phyloP scores from a whole-genome alignment of 768 basidiomycete genomes.

The Goffeauzyma gilvescens region DNA sequence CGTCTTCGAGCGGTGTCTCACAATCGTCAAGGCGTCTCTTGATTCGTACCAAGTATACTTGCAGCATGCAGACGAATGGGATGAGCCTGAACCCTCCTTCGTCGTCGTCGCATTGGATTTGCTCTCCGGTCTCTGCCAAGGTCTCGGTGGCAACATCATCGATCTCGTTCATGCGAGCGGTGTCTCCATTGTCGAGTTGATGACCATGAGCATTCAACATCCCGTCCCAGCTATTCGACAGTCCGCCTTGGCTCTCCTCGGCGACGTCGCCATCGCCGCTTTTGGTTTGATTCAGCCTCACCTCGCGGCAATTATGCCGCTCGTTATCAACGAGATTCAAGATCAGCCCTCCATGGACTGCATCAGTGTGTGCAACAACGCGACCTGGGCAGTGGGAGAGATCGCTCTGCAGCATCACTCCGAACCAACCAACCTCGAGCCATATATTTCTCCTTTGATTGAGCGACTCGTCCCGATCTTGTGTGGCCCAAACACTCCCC shows the following conservation, averaged over 20 bases:
- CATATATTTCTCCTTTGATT: slow-evolving; percentile 75
- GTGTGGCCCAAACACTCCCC: slow-evolving; percentile 74
- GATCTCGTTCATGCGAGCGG: slow-evolving; percentile 48
- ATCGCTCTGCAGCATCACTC: slow-evolving; percentile 66
- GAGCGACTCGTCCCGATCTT: slow-evolving; percentile 80
- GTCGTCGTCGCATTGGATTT: slow-evolving; percentile 95
- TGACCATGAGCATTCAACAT: slow-evolving; percentile 77
- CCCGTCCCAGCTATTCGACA: slow-evolving; percentile 89
- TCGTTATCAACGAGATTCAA: slow-evolving; percentile 73
- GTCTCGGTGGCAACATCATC: slow-evolving; percentile 61
- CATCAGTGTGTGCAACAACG: slow-evolving; percentile 94
- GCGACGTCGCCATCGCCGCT: slow-evolving; percentile 93
- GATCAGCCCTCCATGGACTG: slow-evolving; percentile 85
- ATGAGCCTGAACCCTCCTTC: slow-evolving; percentile 93
- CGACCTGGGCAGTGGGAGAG: slow-evolving; percentile 98
- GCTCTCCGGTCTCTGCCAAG: slow-evolving; percentile 85
- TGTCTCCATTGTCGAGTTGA: slow-evolving; percentile 59
- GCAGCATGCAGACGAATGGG: slow-evolving; percentile 60
- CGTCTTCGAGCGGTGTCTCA: slow-evolving; percentile 77
- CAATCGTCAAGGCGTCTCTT: slow-evolving; percentile 63
- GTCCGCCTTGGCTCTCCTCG: slow-evolving; percentile 93
- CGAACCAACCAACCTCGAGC: slow-evolving; percentile 62
- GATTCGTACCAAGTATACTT: slow-evolving; percentile 72
- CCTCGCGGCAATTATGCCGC: slow-evolving; percentile 73
- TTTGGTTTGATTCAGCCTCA: slow-evolving; percentile 68